phyloP scores from a whole-genome alignment of 1,284 basidiomycete genomes.

The Cronartium quercuum region DNA sequence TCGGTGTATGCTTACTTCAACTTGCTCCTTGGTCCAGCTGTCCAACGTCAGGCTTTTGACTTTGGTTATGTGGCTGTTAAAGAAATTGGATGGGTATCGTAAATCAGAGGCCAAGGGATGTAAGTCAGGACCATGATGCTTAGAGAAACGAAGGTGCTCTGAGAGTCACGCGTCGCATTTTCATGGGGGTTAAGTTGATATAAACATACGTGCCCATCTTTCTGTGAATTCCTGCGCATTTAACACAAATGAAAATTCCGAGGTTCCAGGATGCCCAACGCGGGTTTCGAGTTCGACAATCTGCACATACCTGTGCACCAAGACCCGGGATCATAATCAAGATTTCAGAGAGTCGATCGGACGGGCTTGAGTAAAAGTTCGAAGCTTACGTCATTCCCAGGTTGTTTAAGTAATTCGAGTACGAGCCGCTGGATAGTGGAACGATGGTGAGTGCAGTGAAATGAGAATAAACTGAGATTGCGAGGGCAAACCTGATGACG shows the following conservation, averaged over 20 bases:
- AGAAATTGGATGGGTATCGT: not conserved
- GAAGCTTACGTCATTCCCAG: conserved; percentile 13
- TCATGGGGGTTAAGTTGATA: not conserved
- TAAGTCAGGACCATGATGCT: not conserved
- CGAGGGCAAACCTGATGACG: conserved; percentile 20
- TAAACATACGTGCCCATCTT: conserved; percentile 47
- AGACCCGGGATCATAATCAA: not conserved
- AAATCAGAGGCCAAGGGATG: not conserved
- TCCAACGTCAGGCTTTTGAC: conserved; percentile 50
- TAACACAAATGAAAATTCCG: conserved; percentile 44
- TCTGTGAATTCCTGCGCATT: conserved; percentile 49
- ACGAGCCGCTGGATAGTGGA: conserved; percentile 4
- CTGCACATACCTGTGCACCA: conserved; percentile 44
- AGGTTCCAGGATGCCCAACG: conserved; percentile 48
- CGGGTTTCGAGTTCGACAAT: conserved; percentile 46
- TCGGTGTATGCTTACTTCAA: conserved; percentile 42
- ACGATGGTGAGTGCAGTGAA: not conserved
- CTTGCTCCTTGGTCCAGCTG: conserved; percentile 50
- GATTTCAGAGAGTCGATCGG: not conserved
- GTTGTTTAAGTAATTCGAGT: conserved; percentile 25
- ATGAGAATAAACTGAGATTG: not conserved
- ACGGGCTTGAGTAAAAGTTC: not conserved
- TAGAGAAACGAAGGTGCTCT: not conserved
- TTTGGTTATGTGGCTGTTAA: conserved; percentile 46
- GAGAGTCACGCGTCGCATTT: not conserved